Conservation (phyloP, 208 protist species). For the Blastocrithidia nonstop region DNA sequence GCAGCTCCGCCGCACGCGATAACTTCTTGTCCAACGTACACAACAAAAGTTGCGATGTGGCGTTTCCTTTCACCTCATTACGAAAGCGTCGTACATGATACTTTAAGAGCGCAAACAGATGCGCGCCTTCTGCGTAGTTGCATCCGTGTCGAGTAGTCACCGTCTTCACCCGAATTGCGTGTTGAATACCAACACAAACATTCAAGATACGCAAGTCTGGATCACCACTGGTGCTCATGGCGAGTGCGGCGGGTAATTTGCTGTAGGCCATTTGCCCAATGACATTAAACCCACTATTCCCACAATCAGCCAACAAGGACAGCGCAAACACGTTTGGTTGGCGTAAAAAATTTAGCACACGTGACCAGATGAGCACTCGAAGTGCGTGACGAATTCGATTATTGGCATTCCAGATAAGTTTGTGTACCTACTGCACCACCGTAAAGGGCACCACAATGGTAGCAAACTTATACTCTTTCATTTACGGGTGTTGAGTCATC, state of each 20-base stretch:
- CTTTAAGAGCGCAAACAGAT: constrained; percentile 67
- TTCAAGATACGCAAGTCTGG: constrained; percentile 72
- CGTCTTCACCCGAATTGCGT: constrained; percentile 20
- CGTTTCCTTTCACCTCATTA: constrained; percentile 48
- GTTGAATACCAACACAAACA: constrained; percentile 52
- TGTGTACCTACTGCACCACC: constrained; percentile 36
- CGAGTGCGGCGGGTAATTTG: constrained; percentile 10
- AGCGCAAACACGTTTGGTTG: constrained; percentile 34
- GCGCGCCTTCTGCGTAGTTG: constrained; percentile 27
- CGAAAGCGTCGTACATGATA: constrained; percentile 68
- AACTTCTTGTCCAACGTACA: constrained; percentile 66
- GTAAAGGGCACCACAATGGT: constrained; percentile 71
- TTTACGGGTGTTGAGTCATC: constrained; percentile 25
- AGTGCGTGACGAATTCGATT: constrained; percentile 19
- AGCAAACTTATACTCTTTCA: constrained; percentile 8
- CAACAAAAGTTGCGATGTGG: constrained; percentile 28
- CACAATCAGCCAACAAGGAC: constrained; percentile 39
- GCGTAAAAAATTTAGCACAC: constrained; percentile 27
- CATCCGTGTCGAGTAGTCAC: constrained; percentile 13
- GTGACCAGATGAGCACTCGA: constrained; percentile 50
- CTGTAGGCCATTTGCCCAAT: constrained; percentile 52
- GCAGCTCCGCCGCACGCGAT: constrained; percentile 27
- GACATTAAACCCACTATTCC: constrained; percentile 24
- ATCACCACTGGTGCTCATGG: constrained; percentile 15
- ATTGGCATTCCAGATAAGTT: constrained; percentile 35